Percentiles rank a stretch among this genome's conserved stretches.
Evolutionary conservation across 768 basidiomycete species (phyloP).

Genomic region (Megacollybia marginata): DNA sequence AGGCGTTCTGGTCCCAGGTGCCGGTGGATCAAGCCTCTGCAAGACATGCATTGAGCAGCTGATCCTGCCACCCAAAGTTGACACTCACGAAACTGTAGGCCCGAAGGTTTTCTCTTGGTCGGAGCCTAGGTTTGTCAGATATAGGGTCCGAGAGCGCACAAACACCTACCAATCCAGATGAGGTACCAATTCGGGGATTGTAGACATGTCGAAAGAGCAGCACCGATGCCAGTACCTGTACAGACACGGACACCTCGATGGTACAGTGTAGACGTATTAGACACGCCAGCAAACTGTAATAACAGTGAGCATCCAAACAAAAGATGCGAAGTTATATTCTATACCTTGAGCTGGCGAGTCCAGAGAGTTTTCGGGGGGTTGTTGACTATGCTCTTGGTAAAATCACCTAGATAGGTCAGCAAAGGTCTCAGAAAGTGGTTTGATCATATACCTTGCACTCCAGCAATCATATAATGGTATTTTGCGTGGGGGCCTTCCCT

Average conservation of each 20-base stretch:
- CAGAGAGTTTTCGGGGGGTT: slow-evolving; percentile 65
- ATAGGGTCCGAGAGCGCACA: not conserved
- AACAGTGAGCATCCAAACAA: not conserved
- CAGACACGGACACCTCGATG: slow-evolving; percentile 75
- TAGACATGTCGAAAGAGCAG: slow-evolving; percentile 72
- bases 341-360: slow-evolving; percentile 78
- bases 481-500: slow-evolving; percentile 70
- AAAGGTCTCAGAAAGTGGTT: not conserved
- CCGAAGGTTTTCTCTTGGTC: slow-evolving; percentile 73
- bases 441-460: slow-evolving; percentile 49
- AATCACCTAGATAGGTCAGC: slow-evolving; percentile 43
- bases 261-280: slow-evolving; percentile 76
- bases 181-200: slow-evolving; percentile 51
- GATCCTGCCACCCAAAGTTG: too few relatives aligned
- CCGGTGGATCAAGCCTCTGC: slow-evolving; percentile 57
- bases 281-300: slow-evolving; percentile 67
- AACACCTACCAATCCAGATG: slow-evolving; percentile 62
- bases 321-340: slow-evolving; percentile 4
- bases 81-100: slow-evolving; percentile 41
- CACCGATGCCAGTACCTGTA: slow-evolving; percentile 77
- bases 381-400: slow-evolving; percentile 63
- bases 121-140: slow-evolving; percentile 39
- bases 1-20: slow-evolving; percentile 69
- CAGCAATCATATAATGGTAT: slow-evolving; percentile 76
- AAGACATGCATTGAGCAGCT: too few relatives aligned